Percentiles rank a stretch among this genome's conserved stretches.
phyloP scores from a whole-genome alignment of 441 rosid genomes.

The Jatropha multifida region DNA sequence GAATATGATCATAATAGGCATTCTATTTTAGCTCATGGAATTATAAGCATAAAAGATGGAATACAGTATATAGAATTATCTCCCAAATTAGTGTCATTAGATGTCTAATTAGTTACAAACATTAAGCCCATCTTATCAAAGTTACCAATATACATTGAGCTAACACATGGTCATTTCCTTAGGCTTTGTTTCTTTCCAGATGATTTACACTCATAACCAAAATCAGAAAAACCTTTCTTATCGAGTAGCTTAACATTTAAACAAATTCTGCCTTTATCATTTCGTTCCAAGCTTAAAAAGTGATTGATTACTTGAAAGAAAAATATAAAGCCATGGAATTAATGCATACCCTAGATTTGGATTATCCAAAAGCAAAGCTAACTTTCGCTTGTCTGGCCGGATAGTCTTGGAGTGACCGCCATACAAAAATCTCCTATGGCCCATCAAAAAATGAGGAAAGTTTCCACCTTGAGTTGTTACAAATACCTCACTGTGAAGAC shows the following conservation, averaged over 20 bases:
- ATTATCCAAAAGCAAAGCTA: slow-evolving; percentile 96
- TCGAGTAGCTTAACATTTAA: not conserved
- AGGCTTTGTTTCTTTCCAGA: not conserved
- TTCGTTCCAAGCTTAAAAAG: not conserved
- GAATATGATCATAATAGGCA: not conserved
- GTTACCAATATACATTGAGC: not conserved
- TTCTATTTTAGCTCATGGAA: not conserved
- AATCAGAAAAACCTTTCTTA: not conserved
- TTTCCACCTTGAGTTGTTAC: slow-evolving; percentile 99
- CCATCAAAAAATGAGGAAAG: slow-evolving; percentile 98
- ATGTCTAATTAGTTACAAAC: not conserved
- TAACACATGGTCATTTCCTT: not conserved
- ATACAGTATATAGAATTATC: not conserved
- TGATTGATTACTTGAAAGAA: slow-evolving; percentile 2
- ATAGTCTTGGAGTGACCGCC: slow-evolving; percentile 98
- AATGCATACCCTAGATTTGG: slow-evolving; percentile 80
- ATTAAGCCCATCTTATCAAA: not conserved
- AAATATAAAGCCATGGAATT: slow-evolving; percentile 1
- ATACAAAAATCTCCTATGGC: slow-evolving; percentile 86
- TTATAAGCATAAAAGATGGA: not conserved
- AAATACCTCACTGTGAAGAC: slow-evolving; percentile 99
- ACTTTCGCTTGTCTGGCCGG: slow-evolving; percentile 96
- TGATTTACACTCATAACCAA: too few species aligned
- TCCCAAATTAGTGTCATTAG: not conserved
- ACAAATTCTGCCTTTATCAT: not conserved